Percentiles rank a stretch among this genome's conserved stretches.
Conservation (phyloP, 768 basidiomycete genomes). For the Mycena floridula region DNA sequence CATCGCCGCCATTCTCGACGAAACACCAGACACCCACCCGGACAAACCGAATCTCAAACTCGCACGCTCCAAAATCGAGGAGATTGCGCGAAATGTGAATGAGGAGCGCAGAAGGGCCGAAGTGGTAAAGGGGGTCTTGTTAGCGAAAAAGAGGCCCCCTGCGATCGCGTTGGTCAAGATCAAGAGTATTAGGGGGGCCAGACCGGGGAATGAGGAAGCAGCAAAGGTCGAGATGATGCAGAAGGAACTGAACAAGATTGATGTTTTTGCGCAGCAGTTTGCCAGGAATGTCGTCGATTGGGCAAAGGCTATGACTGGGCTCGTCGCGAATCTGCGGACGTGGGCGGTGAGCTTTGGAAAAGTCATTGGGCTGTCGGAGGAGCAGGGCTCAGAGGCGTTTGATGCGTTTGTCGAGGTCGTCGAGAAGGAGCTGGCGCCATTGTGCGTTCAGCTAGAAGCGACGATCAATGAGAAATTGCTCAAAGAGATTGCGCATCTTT, state of each 20-base stretch:
- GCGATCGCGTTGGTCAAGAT: constrained; percentile 39
- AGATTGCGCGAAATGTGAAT: constrained; percentile 70
- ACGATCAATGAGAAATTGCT: constrained; percentile 50
- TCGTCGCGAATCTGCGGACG: constrained; percentile 42
- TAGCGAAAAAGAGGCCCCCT: constrained; percentile 33
- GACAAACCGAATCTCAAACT: constrained; percentile 54
- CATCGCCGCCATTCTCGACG: constrained; percentile 67
- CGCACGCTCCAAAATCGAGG: constrained; percentile 59
- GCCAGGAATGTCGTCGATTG: constrained; percentile 60
- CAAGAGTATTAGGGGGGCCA: constrained; percentile 47
- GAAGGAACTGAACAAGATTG: constrained; percentile 48
- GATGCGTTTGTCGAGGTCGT: constrained; percentile 64
- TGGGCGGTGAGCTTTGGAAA: constrained; percentile 66
- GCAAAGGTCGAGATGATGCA: constrained; percentile 50
- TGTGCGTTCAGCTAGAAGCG: constrained; percentile 46
- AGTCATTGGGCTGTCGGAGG: constrained; percentile 55
- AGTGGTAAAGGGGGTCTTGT: constrained; percentile 71
- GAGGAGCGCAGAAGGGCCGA: constrained; percentile 73
- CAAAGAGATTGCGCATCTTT: constrained; percentile 49
- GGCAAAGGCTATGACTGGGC: constrained; percentile 44
- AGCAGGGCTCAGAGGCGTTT: constrained; percentile 52
- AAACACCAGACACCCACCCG: constrained; percentile 61
- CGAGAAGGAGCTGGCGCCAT: constrained; percentile 43
- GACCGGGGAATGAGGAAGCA: constrained; percentile 33
- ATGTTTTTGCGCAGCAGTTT: constrained; percentile 54